phyloP scores from a whole-genome alignment of 2,329 filamentous ascomycete genomes.

The Penicillium sp. region DNA sequence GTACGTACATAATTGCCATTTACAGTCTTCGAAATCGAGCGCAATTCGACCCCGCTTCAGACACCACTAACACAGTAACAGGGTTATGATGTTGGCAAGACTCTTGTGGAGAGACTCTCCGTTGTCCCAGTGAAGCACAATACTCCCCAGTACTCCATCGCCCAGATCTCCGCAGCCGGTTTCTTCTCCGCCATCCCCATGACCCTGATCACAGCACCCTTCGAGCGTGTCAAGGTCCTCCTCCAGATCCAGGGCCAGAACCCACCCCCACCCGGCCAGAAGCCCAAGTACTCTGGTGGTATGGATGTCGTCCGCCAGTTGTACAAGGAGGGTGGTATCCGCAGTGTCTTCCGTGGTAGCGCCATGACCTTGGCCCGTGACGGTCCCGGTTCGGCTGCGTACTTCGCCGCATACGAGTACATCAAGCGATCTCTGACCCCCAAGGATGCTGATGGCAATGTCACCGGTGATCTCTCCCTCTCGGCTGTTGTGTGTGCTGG shows the following conservation, averaged over 20 bases:
- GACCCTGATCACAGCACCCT: slow-evolving; percentile 97
- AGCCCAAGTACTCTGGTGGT: slow-evolving; percentile 85
- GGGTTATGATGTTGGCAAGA: slow-evolving; percentile 96
- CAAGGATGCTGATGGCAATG: slow-evolving; percentile 71
- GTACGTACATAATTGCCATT: slow-evolving; percentile 33
- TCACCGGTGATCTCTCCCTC: slow-evolving; percentile 75
- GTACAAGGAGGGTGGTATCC: slow-evolving; percentile 85
- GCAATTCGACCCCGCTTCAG: not conserved
- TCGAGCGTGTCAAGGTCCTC: slow-evolving; percentile 98
- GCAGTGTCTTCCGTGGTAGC: slow-evolving; percentile 88
- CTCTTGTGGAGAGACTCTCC: slow-evolving; percentile 71
- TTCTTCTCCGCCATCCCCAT: slow-evolving; percentile 98
- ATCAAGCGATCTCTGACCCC: slow-evolving; percentile 88
- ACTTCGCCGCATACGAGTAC: slow-evolving; percentile 96
- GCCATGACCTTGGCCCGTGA: slow-evolving; percentile 91
- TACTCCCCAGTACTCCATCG: slow-evolving; percentile 70
- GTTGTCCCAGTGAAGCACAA: slow-evolving; percentile 63
- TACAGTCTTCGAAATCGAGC: not conserved
- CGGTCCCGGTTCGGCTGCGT: slow-evolving; percentile 87
- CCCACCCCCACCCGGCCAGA: slow-evolving; percentile 79
- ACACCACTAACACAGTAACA: slow-evolving; percentile 54
- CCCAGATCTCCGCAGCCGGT: slow-evolving; percentile 84
- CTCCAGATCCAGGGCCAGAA: slow-evolving; percentile 97
- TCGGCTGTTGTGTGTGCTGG: slow-evolving; percentile 82
- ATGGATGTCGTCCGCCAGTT: slow-evolving; percentile 89